A percentile compares a stretch with the other conserved stretches of the same genome.
Evolutionary conservation across 176 grass and related monocot genomes (phyloP).

Genomic region (Dendrocalamus sinicus): DNA sequence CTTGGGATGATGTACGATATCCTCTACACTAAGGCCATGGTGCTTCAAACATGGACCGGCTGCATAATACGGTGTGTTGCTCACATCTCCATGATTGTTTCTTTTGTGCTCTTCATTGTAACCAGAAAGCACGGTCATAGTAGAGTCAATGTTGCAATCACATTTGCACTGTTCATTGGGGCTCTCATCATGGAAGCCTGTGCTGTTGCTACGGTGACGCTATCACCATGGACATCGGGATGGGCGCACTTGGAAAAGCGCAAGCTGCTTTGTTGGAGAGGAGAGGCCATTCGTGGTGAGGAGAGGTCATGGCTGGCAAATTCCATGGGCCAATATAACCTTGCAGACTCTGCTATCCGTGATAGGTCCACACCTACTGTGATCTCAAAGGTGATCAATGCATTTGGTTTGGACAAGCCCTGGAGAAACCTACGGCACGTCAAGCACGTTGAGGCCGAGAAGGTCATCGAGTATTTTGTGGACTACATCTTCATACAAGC

Average conservation of each 20-base stretch:
- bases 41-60: not conserved
- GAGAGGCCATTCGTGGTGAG: not conserved
- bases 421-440: not conserved
- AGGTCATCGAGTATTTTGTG: not conserved
- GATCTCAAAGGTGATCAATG: not conserved
- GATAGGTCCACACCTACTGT: not conserved
- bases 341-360: not conserved
- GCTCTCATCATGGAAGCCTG: not conserved
- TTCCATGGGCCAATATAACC: not conserved
- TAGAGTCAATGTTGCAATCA: not conserved
- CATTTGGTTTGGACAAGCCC: not conserved
- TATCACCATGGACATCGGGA: not conserved
- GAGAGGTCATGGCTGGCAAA: not conserved
- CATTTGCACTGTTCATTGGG: not conserved
- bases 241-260: not conserved
- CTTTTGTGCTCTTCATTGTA: not conserved
- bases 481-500: not conserved
- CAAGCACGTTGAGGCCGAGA: not conserved
- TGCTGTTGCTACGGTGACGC: not conserved
- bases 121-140: not conserved
- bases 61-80: not conserved
- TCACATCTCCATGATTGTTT: not conserved
- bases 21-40: not conserved
- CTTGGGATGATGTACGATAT: conserved; percentile 13
- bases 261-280: not conserved